Evolutionary conservation across 306 rosid genomes (phyloP), one percentile per base, ranked within the genome.

Genomic region (Arachis stenosperma): DNA sequence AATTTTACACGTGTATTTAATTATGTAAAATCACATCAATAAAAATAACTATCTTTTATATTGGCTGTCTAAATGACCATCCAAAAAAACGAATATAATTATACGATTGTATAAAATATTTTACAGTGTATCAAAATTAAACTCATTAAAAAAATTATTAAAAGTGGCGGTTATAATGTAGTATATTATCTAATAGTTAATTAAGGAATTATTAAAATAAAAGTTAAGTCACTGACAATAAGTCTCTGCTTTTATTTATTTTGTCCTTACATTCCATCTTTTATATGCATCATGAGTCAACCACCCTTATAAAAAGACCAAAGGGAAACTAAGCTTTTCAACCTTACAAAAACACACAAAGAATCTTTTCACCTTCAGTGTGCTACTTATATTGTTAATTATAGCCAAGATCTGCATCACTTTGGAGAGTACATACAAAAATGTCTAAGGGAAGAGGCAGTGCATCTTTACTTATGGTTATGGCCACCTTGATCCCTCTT

Each of bases 381-480:
- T 10, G 8, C 44, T 74, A 9, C 36, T 37, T 15, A 40, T 40
- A 42, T 51, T 13, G 41, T 9, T 14, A 54, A 12, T 9, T 44
- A 75, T 14, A 64, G 17, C 59, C 10, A 46, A 75, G 73, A 4
- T 68, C 29, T 36, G 1, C 77, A 39, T 50, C 27, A 22, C 27
- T 22, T 56, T 1, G 17, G 22, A 46, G 15, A 52, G 37, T 33
- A 33, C 37, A 33, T 33, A 59, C 43, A 53, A 58, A 33, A 33
- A 79, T 82, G 89, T 47, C 73, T 53, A 6, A 33, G 88, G 95
- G 95, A 89, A 91, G 97, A 79, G 87, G 88, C 85, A 79, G 88
- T 89, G 95, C 90, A 65, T 57, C 53, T 70, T 70, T 6, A 53
- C 50, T 64, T 42, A 62, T 17, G 29, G 75, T 43, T 59, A 60